These are phyloP conservation scores for Polyplosphaeria fusca DNA, from an alignment of 495 filamentous ascomycete genomes.

Conservation along the genomic window DNA sequence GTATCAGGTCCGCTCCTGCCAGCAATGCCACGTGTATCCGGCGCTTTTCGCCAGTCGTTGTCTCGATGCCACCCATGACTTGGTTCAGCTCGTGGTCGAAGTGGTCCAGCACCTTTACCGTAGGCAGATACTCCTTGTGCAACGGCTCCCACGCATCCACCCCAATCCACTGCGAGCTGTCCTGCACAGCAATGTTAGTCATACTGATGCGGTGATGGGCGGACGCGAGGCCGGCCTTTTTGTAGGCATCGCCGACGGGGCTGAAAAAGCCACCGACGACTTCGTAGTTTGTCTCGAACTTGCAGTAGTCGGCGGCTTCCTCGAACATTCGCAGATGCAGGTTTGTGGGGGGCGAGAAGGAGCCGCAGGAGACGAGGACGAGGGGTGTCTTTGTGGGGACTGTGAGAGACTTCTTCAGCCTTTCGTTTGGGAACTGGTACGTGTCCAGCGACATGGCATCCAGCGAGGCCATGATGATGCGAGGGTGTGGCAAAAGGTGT, in stretches of 20 bases:
- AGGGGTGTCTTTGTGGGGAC: constrained; percentile 69
- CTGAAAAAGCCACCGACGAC: constrained; percentile 80
- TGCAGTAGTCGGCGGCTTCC: constrained; percentile 77
- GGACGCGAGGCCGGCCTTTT: constrained; percentile 80
- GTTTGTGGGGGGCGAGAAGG: constrained; percentile 82
- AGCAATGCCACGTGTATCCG: constrained; percentile 68
- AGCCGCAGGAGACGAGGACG: constrained; percentile 84
- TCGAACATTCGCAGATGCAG: constrained; percentile 94
- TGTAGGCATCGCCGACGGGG: constrained; percentile 81
- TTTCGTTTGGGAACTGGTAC: constrained; percentile 71
- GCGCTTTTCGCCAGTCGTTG: constrained; percentile 55
- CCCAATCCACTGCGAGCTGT: constrained; percentile 45
- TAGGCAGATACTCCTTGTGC: constrained; percentile 80
- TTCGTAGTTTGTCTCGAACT: constrained; percentile 80
- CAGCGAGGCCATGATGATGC: constrained; percentile 4
- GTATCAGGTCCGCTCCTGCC: constrained; percentile 78
- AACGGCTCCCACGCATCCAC: constrained; percentile 75
- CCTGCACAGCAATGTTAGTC: constrained; percentile 66
- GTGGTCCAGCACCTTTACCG: constrained; percentile 83
- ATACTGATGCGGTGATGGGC: constrained; percentile 64
- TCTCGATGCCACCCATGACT: constrained; percentile 69
- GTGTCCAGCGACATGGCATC: constrained; percentile 42
- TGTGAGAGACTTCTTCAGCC: constrained; percentile 65
- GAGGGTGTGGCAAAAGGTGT: not conserved
- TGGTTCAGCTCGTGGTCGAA: constrained; percentile 85